A percentile compares a stretch with the other conserved stretches of the same genome.
Evolutionary conservation across 371 early-diverging fungal genomes (phyloP).

Genomic region (Coemansia sp.): DNA sequence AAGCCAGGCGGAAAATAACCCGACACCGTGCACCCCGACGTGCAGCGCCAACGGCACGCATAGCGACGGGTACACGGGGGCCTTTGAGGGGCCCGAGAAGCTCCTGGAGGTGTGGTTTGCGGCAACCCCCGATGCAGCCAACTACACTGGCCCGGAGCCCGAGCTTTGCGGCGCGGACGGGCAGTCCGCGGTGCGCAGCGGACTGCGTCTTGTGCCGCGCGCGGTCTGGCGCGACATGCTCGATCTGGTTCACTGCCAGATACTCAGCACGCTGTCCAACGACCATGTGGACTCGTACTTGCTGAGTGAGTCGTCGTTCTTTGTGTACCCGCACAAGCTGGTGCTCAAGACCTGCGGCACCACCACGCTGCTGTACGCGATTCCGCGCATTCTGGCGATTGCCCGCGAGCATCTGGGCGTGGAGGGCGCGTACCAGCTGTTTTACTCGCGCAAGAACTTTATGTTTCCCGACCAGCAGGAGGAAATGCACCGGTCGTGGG

Average conservation of each 20-base stretch:
- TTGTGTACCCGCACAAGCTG: constrained; percentile 90
- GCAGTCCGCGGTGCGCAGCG: constrained; percentile 53
- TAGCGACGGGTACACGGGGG: constrained; percentile 56
- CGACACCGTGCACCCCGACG: constrained; percentile 37
- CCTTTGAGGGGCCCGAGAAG: constrained; percentile 94
- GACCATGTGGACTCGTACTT: constrained; percentile 85
- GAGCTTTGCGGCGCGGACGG: constrained; percentile 50
- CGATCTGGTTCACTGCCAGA: constrained; percentile 86
- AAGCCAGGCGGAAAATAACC: constrained; percentile 38
- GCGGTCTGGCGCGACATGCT: constrained; percentile 88
- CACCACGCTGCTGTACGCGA: constrained; percentile 83
- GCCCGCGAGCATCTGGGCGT: constrained; percentile 60
- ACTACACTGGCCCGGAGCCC: constrained; percentile 34
- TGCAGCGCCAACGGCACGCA: constrained; percentile 51
- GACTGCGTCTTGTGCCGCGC: constrained; percentile 74
- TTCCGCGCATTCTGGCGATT: constrained; percentile 81
- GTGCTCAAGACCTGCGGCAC: constrained; percentile 97
- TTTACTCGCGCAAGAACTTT: constrained; percentile 94
- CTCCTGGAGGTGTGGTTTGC: constrained; percentile 94
- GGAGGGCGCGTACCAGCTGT: constrained; percentile 71
- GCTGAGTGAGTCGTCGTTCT: constrained; percentile 92
- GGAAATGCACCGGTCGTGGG: constrained; percentile 88
- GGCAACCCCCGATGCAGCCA: constrained; percentile 51
- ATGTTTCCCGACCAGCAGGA: constrained; percentile 92
- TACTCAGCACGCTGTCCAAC: constrained; percentile 78